Evolutionary conservation across 202 grass and related monocot species (phyloP).

Genomic region (Bolboschoenoplectus hybrid): DNA sequence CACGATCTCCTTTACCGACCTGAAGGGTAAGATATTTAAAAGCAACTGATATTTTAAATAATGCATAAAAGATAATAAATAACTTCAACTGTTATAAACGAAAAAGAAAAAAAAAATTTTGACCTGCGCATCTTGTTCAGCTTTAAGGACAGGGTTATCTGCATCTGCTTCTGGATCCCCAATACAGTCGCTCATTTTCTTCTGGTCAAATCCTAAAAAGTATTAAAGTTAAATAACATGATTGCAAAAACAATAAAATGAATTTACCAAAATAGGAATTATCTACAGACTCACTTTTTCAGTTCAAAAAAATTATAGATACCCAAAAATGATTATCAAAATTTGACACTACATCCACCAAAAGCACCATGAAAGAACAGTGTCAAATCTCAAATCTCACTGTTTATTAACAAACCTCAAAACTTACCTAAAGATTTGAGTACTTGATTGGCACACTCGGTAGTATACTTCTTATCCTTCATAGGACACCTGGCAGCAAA

Average conservation of each 20-base stretch:
- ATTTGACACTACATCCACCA: neutral
- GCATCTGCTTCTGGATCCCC: slow-evolving; percentile 69
- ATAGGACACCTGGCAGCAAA: slow-evolving; percentile 88
- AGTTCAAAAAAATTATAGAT: slow-evolving; percentile 13
- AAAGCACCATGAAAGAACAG: slow-evolving; percentile 2
- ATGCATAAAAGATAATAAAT: slow-evolving; percentile 29
- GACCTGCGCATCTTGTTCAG: slow-evolving; percentile 89
- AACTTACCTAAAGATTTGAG: slow-evolving; percentile 80
- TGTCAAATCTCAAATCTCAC: slow-evolving; percentile 23
- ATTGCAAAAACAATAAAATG: slow-evolving; percentile 33
- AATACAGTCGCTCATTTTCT: slow-evolving; percentile 75
- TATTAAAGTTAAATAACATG: slow-evolving; percentile 22
- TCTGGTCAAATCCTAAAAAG: slow-evolving; percentile 60
- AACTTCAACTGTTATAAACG: slow-evolving; percentile 6
- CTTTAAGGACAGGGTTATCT: slow-evolving; percentile 76
- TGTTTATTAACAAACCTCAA: slow-evolving; percentile 32
- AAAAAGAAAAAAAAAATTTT: slow-evolving; percentile 6
- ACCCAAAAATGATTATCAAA: slow-evolving; percentile 2
- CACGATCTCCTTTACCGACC: slow-evolving; percentile 73
- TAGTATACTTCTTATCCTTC: slow-evolving; percentile 88
- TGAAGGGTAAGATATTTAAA: slow-evolving; percentile 43
- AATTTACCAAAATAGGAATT: neutral
- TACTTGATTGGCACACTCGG: slow-evolving; percentile 63
- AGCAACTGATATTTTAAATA: slow-evolving; percentile 41
- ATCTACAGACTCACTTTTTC: neutral